Evolutionary conservation across 495 filamentous ascomycete species (phyloP).

Genomic region (Daldinia caldariorum): DNA sequence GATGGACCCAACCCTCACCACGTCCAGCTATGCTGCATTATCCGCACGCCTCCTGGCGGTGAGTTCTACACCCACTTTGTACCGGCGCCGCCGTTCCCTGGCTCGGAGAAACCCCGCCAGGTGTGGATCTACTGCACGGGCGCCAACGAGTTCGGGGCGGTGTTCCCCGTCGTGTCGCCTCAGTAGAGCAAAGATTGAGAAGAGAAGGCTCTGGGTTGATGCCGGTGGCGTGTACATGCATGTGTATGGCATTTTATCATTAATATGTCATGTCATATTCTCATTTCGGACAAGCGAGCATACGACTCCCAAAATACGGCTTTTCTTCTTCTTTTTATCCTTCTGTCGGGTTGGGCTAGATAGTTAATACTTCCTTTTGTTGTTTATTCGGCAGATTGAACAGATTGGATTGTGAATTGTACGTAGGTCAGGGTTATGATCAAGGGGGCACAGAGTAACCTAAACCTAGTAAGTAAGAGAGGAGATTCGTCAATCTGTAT

Average conservation of each 20-base stretch:
- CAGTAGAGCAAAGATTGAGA: background rate
- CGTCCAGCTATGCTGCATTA: conserved; percentile 8
- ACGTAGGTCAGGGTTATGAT: no score
- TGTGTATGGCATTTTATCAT: background rate
- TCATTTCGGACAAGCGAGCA: conserved; percentile 11
- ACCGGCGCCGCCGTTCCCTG: background rate
- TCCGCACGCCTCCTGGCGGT: background rate
- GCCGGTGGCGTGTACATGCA: background rate
- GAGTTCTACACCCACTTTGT: background rate
- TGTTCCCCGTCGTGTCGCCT: background rate
- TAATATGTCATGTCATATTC: background rate
- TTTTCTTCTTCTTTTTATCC: background rate
- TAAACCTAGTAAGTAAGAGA: background rate
- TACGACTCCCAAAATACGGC: conserved; percentile 1
- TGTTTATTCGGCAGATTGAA: conserved; percentile 5
- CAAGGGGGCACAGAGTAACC: no score
- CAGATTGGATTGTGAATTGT: no score
- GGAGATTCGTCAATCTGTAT: conserved; percentile 3
- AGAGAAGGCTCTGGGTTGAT: background rate
- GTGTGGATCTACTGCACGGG: conserved; percentile 10
- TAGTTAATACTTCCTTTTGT: background rate
- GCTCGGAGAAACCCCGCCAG: background rate
- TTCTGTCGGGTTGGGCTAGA: conserved; percentile 9
- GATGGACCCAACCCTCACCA: background rate
- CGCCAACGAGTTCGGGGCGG: background rate